Base-by-base conservation (phyloP, 345 rosid species). In the Cardamine chenopodiifolia region DNA sequence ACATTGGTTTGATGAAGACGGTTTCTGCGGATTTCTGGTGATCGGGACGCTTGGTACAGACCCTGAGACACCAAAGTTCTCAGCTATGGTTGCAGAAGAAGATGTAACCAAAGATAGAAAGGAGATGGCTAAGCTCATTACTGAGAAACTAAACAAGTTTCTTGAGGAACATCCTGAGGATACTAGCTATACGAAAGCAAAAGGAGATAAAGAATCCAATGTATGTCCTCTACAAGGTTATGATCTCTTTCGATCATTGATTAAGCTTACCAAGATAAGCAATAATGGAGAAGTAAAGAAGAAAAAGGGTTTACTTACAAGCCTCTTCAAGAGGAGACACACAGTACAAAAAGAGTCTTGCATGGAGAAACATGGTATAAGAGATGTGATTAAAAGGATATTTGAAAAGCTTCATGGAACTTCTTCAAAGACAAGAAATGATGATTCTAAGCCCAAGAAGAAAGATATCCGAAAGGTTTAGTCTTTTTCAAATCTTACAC, bases 31-130 rank as follows among this genome's bases (percentile, higher is more conserved):
- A 59, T 77, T 77, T 77, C 68, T 77, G 1, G 48, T 77, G 0
- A 66, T 71, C 0, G 77, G 77, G 10, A 71, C 73, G 14, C 76
- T 71, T 49, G 76, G 80, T 57, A n/a, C 13, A 31, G 76, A 77
- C 19, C 68, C 76, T 26, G 80, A 71, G 42, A 77, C 80, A 48
- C 81, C 77, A 6, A 77, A 67, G 55, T 66, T 77, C 23, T 12
- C 62, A 57, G 49, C 53, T 58, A 7, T 53, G 17, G 32, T 59
- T 20, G 8, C 32, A 50, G 68, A 71, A 40, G 64, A 61, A 56
- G 66, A 45, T 35, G 71, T 28, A 70, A 34, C 31, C 14, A 25
- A 8, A 47, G 76, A 19, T 4, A 18, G 35, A 5, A 8, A 20
- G 7, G 63, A 64, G 37, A 39, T 71, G 26, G 67, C 54, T 8